Percentiles rank a stretch among this genome's conserved stretches.
phyloP scores from a whole-genome alignment of 371 early-diverging fungal genomes.

The Lichtheimia ramosa region DNA sequence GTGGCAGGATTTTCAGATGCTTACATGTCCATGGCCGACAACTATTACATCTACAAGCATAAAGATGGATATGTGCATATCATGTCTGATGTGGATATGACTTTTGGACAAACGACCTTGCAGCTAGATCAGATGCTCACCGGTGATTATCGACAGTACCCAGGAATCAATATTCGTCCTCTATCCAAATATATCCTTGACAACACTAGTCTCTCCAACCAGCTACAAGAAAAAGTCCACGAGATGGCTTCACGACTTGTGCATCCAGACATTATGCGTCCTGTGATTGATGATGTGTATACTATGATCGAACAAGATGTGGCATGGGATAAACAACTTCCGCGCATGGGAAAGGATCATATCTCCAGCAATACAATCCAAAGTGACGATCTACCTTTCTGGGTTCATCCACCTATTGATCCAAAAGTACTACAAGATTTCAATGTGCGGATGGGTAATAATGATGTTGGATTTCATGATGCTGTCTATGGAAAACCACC shows the following conservation, averaged over 20 bases:
- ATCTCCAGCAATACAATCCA: too few species aligned
- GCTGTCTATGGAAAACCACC: conserved; percentile 22
- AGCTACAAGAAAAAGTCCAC: conserved; percentile 20
- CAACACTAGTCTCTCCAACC: conserved; percentile 19
- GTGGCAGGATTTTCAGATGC: conserved; percentile 31
- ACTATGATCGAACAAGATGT: conserved; percentile 30
- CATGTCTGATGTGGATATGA: conserved; percentile 17
- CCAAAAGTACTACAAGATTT: too few species aligned
- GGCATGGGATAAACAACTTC: conserved; percentile 27
- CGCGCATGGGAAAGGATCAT: conserved; percentile 7
- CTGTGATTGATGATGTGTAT: conserved; percentile 18
- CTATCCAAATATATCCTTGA: not conserved
- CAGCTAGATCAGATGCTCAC: conserved; percentile 13
- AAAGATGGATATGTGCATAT: conserved; percentile 18
- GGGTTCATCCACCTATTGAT: too few species aligned
- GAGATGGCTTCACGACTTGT: conserved; percentile 9
- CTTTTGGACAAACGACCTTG: conserved; percentile 16
- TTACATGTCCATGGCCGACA: conserved; percentile 26
- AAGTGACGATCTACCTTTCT: too few species aligned
- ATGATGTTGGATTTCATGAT: not conserved
- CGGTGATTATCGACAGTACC: conserved; percentile 27
- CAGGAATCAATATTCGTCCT: conserved; percentile 13
- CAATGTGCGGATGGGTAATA: too few species aligned
- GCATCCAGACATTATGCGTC: conserved; percentile 16
- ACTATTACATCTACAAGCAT: conserved; percentile 26